phyloP scores from a whole-genome alignment of 257 asterid genomes.

The Lycium barbarum region DNA sequence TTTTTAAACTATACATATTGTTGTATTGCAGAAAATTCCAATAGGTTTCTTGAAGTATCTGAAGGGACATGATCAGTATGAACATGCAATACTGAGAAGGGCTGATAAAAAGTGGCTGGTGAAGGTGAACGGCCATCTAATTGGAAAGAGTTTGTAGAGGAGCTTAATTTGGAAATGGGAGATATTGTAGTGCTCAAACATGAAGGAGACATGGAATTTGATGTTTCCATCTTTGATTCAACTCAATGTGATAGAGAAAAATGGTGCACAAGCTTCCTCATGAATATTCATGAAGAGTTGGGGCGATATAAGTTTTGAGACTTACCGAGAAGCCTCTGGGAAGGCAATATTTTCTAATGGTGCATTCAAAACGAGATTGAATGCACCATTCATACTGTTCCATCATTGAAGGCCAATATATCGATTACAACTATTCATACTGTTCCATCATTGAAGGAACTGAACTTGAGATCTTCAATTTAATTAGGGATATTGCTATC shows the following conservation, averaged over 20 bases:
- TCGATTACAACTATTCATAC: too few relatives aligned
- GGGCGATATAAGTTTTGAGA: background rate
- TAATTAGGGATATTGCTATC: too few relatives aligned
- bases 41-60: background rate
- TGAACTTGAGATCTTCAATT: too few relatives aligned
- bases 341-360: background rate
- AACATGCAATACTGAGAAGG: background rate
- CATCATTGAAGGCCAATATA: too few relatives aligned
- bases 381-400: too few relatives aligned
- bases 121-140: background rate
- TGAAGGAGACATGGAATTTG: background rate
- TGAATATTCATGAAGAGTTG: too few relatives aligned
- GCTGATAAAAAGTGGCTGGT: background rate
- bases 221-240: background rate
- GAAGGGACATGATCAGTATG: background rate
- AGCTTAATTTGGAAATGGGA: background rate
- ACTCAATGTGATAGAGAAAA: background rate
- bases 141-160: background rate
- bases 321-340: background rate
- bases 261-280: too few relatives aligned
- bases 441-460: too few relatives aligned
- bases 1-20: background rate
- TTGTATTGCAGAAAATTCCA: background rate
- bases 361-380: background rate
- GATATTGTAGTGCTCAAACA: background rate